Evolutionary conservation across 1,284 basidiomycete species (phyloP).

Genomic region (Sphaerobolus stellatus): DNA sequence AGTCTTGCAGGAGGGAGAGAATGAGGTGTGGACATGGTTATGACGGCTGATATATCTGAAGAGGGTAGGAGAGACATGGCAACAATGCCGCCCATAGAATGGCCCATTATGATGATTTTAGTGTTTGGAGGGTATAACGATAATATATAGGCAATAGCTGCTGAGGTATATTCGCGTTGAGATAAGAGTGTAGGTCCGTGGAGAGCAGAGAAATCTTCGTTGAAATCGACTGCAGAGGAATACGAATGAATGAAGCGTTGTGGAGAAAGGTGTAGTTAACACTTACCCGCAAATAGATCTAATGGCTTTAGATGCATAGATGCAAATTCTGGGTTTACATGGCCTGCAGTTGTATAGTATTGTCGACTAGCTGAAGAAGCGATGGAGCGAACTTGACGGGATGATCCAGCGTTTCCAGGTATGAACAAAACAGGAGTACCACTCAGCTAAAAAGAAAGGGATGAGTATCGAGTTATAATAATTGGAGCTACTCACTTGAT

Average conservation of each 20-base stretch:
- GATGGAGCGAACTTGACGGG: slow-evolving; percentile 91
- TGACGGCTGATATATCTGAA: slow-evolving; percentile 67
- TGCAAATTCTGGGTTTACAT: slow-evolving; percentile 47
- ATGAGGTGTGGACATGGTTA: slow-evolving; percentile 96
- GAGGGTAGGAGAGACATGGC: slow-evolving; percentile 73
- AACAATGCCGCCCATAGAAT: slow-evolving; percentile 99
- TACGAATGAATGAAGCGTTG: background rate
- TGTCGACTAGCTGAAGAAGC: slow-evolving; percentile 87
- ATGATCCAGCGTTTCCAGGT: slow-evolving; percentile 96
- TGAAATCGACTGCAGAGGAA: slow-evolving; percentile 77
- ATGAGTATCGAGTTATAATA: slow-evolving; percentile 1
- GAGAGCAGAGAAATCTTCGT: slow-evolving; percentile 96
- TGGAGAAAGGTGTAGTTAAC: background rate
- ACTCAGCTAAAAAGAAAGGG: slow-evolving; percentile 35
- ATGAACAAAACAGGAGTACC: slow-evolving; percentile 90
- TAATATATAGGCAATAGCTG: slow-evolving; percentile 76
- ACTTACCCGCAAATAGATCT: slow-evolving; percentile 81
- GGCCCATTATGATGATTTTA: slow-evolving; percentile 78
- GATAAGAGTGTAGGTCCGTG: slow-evolving; percentile 87
- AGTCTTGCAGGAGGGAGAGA: slow-evolving; percentile 86
- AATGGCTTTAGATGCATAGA: slow-evolving; percentile 53
- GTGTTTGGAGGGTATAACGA: slow-evolving; percentile 68
- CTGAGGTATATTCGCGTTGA: slow-evolving; percentile 76
- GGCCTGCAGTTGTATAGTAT: slow-evolving; percentile 61
- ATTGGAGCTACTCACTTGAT: slow-evolving; percentile 48